Evolutionary conservation across 768 basidiomycete species (phyloP).

Genomic region (Russula emetica): DNA sequence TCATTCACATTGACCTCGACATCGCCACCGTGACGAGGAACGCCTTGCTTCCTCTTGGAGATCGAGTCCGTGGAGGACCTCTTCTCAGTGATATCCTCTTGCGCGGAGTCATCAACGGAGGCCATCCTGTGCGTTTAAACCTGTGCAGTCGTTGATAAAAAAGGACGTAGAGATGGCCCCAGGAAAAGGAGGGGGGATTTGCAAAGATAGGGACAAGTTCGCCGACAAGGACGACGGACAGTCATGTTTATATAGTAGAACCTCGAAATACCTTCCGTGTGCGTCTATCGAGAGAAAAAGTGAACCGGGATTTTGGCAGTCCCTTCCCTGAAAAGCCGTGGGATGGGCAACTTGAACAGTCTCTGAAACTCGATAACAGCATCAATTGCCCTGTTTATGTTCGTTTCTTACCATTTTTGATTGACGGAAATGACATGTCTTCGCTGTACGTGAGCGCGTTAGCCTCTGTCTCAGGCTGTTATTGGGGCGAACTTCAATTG

Average conservation of each 20-base stretch:
- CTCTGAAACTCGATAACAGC: neutral
- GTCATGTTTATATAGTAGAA: neutral
- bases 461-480: too few relatives aligned
- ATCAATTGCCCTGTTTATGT: neutral
- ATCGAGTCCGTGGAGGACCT: slow-evolving; percentile 26
- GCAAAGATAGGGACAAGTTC: neutral
- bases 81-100: neutral
- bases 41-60: slow-evolving; percentile 31
- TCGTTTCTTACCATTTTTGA: neutral
- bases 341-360: neutral
- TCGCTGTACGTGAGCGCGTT: too few relatives aligned
- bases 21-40: slow-evolving; percentile 5
- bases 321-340: too few relatives aligned
- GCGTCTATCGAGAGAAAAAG: neutral
- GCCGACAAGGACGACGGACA: neutral
- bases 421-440: too few relatives aligned
- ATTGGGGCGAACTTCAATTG: too few relatives aligned
- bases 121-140: neutral
- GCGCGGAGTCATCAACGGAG: neutral
- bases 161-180: neutral
- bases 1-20: slow-evolving; percentile 17
- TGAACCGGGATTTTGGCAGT: neutral
- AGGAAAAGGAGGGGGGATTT: too few relatives aligned
- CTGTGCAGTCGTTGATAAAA: slow-evolving; percentile 18
- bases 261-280: neutral